These are phyloP conservation scores for Leccinum arenicola DNA, from an alignment of 768 basidiomycete genomes.

Conservation along the genomic window DNA sequence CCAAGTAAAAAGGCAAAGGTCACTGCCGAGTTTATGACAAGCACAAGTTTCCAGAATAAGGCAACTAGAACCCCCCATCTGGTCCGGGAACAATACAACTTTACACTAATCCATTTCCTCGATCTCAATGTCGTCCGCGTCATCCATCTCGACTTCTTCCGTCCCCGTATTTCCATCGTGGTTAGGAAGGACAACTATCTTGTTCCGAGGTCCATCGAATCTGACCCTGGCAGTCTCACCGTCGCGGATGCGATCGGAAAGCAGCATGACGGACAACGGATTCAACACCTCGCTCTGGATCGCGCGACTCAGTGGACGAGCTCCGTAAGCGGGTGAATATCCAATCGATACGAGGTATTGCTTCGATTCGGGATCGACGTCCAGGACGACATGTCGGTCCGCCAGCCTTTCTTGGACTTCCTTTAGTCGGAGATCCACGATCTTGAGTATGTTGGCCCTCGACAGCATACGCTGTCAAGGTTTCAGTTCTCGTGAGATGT, in stretches of 20 bases:
- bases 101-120: constrained; percentile 17
- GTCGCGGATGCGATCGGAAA: constrained; percentile 80
- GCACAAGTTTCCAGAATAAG: no score
- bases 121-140: constrained; percentile 47
- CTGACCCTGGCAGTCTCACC: constrained; percentile 72
- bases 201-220: constrained; percentile 82
- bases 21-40: no score
- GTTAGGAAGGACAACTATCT: constrained; percentile 76
- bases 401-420: constrained; percentile 83
- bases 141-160: constrained; percentile 56
- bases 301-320: constrained; percentile 85
- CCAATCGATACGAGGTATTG: constrained; percentile 72
- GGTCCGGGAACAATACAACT: background rate
- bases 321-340: constrained; percentile 83
- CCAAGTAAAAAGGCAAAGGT: no score
- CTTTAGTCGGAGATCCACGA: constrained; percentile 84
- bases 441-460: constrained; percentile 69
- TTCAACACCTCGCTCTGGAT: constrained; percentile 94
- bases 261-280: constrained; percentile 80
- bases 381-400: constrained; percentile 76
- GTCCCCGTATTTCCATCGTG: constrained; percentile 54
- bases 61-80: background rate
- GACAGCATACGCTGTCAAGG: constrained; percentile 71
- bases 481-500: constrained; percentile 11
- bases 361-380: constrained; percentile 74